A percentile compares a stretch with the other conserved stretches of the same genome.
These are phyloP conservation scores for Saitozyma podzolica DNA, from an alignment of 768 basidiomycete genomes.

Conservation along the genomic window DNA sequence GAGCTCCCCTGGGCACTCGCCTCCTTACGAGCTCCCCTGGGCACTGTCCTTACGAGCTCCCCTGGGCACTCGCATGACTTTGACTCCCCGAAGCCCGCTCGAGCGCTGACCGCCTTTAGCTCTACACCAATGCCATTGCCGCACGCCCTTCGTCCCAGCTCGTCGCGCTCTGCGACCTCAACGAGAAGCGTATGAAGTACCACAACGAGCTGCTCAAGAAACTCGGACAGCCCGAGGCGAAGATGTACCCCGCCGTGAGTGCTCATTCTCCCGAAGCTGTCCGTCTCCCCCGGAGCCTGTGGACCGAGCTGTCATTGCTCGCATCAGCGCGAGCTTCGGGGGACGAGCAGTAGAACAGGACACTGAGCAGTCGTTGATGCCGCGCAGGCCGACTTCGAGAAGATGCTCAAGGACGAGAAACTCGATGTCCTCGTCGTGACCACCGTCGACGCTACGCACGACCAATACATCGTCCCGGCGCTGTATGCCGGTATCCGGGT, in stretches of 20 bases:
- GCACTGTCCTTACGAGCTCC: too few relatives aligned
- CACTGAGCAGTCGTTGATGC: constrained; percentile 34
- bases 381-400: constrained; percentile 55
- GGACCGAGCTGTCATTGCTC: background rate
- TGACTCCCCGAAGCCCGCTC: too few relatives aligned
- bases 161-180: constrained; percentile 59
- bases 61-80: too few relatives aligned
- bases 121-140: constrained; percentile 59
- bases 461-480: constrained; percentile 57
- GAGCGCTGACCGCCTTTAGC: constrained; percentile 38
- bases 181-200: constrained; percentile 56
- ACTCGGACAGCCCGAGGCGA: constrained; percentile 52
- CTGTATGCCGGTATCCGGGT: constrained; percentile 52
- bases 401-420: constrained; percentile 57
- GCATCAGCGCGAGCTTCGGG: constrained; percentile 38
- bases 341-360: background rate
- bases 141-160: constrained; percentile 55
- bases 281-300: background rate
- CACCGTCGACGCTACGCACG: constrained; percentile 59
- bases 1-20: too few relatives aligned
- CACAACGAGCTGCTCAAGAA: constrained; percentile 56
- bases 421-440: constrained; percentile 59
- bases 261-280: background rate
- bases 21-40: too few relatives aligned
- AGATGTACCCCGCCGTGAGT: constrained; percentile 31